Conservation (phyloP, 768 basidiomycete genomes). For the Lactarius indigo region DNA sequence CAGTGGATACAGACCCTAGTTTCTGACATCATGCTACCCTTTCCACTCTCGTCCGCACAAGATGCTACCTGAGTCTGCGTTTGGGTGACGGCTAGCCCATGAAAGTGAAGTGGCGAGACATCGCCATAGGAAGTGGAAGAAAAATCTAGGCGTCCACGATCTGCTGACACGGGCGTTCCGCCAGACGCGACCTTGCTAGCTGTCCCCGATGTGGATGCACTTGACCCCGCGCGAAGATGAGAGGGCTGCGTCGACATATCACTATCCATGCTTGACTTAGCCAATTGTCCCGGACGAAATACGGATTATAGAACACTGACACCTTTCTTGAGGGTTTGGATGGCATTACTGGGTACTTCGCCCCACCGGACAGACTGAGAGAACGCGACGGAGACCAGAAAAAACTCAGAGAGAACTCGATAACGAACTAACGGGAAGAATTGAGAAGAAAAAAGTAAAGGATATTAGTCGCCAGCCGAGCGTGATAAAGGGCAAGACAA, state of each 20-base stretch:
- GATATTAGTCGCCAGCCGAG: no score
- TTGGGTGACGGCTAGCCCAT: slow-evolving; percentile 54
- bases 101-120: slow-evolving; percentile 51
- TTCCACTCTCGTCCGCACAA: background rate
- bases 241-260: slow-evolving; percentile 6
- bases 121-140: slow-evolving; percentile 29
- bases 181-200: slow-evolving; percentile 21
- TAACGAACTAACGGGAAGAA: background rate
- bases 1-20: slow-evolving; percentile 7
- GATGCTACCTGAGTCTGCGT: slow-evolving; percentile 46
- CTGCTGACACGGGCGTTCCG: slow-evolving; percentile 23
- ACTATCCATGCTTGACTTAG: slow-evolving; percentile 10
- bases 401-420: background rate
- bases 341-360: background rate
- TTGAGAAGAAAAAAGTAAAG: background rate
- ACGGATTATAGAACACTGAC: slow-evolving; percentile 13
- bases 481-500: background rate
- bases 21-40: background rate
- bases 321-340: slow-evolving; percentile 4
- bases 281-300: background rate
- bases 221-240: background rate
- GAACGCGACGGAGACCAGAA: background rate
- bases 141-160: slow-evolving; percentile 20
- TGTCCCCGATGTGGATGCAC: background rate
- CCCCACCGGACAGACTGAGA: background rate